Evolutionary conservation across 2,329 filamentous ascomycete species (phyloP).

Genomic region (Cucurbitaria berberidis): DNA sequence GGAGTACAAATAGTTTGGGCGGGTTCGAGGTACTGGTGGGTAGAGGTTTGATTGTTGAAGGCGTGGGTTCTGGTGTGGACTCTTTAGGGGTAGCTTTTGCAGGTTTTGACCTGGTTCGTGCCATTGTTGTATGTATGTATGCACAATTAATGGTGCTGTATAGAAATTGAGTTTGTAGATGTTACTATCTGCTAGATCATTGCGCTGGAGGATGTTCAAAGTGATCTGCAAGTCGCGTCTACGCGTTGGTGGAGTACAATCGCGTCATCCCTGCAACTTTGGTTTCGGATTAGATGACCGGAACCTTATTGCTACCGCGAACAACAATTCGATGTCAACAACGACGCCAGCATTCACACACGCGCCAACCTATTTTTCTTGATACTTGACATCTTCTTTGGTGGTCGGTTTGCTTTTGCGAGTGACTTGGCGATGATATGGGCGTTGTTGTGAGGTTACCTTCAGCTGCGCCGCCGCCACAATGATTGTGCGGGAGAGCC

Average conservation of each 20-base stretch:
- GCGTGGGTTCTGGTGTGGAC: slow-evolving; percentile 29
- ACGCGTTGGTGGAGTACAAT: slow-evolving; percentile 17
- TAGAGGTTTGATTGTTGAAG: slow-evolving; percentile 37
- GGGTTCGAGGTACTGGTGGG: slow-evolving; percentile 49
- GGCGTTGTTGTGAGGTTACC: slow-evolving; percentile 23
- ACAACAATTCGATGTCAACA: slow-evolving; percentile 30
- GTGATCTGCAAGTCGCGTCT: slow-evolving; percentile 16
- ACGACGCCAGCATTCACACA: not conserved
- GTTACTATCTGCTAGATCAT: not conserved
- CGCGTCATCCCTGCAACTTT: slow-evolving; percentile 36
- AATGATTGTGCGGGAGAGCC: slow-evolving; percentile 58
- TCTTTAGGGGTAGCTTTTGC: slow-evolving; percentile 18
- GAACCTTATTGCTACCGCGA: slow-evolving; percentile 32
- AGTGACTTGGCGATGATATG: slow-evolving; percentile 34
- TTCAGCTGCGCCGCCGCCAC: slow-evolving; percentile 28
- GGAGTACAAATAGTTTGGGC: slow-evolving; percentile 64
- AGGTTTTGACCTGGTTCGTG: slow-evolving; percentile 46
- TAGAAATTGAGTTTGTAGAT: not conserved
- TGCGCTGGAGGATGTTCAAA: not conserved
- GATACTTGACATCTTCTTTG: not conserved
- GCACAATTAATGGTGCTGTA: not conserved
- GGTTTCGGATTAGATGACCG: slow-evolving; percentile 37
- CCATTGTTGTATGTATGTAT: slow-evolving; percentile 28
- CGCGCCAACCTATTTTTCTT: not conserved
- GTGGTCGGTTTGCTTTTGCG: not conserved